A percentile compares a stretch with the other conserved stretches of the same genome.
These are phyloP conservation scores for Rhytidhysteron rufulum DNA, from an alignment of 2,329 filamentous ascomycete genomes.

Conservation along the genomic window DNA sequence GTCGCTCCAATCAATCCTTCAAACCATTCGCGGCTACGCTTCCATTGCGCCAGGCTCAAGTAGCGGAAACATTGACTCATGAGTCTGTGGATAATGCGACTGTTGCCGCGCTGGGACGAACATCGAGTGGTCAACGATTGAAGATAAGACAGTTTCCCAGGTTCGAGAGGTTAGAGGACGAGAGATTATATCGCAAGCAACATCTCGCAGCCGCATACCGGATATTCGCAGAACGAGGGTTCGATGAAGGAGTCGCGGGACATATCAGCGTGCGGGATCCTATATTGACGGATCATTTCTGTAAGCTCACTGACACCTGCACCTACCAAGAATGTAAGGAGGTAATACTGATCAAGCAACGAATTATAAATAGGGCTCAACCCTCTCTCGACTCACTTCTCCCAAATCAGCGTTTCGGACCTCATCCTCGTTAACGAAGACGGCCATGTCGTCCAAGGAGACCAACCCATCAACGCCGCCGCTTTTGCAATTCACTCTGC, in stretches of 20 bases:
- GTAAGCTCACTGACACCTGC: slow-evolving; percentile 7
- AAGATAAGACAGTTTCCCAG: slow-evolving; percentile 45
- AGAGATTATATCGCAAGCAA: slow-evolving; percentile 43
- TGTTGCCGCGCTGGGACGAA: slow-evolving; percentile 46
- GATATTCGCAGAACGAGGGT: slow-evolving; percentile 36
- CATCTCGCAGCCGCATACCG: slow-evolving; percentile 45
- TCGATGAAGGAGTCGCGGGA: slow-evolving; percentile 41
- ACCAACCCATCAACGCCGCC: slow-evolving; percentile 43
- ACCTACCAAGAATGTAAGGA: too few relatives aligned
- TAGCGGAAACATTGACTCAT: neutral
- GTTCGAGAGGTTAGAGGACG: slow-evolving; percentile 37
- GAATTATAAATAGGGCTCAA: slow-evolving; percentile 34
- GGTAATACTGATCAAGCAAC: slow-evolving; percentile 3
- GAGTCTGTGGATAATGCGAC: slow-evolving; percentile 40
- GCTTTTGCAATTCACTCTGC: slow-evolving; percentile 47
- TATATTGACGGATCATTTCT: slow-evolving; percentile 30
- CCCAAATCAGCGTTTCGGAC: slow-evolving; percentile 38
- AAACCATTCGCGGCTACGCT: neutral
- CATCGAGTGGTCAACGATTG: slow-evolving; percentile 42
- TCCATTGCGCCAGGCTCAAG: neutral
- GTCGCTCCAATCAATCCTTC: neutral
- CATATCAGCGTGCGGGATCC: slow-evolving; percentile 43
- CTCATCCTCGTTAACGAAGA: slow-evolving; percentile 43
- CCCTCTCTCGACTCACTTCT: slow-evolving; percentile 44
- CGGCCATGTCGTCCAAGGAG: slow-evolving; percentile 38